Evolutionary conservation across 2,329 filamentous ascomycete genomes (phyloP).

Genomic region (Aspergillus ochraceus): DNA sequence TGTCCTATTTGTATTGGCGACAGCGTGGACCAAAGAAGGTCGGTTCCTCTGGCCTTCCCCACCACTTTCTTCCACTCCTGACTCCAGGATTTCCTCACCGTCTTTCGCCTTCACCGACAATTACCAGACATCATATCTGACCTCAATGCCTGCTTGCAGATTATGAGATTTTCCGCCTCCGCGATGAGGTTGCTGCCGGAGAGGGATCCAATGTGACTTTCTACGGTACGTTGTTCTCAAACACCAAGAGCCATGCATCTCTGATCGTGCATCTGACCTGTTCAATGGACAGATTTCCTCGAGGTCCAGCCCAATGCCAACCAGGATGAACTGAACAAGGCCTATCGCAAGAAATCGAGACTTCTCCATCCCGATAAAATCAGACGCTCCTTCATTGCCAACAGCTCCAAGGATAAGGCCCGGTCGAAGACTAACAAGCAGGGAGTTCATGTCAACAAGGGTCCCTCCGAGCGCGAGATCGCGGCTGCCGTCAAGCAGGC

Average conservation of each 20-base stretch:
- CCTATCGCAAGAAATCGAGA: conserved; percentile 84
- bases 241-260: background rate
- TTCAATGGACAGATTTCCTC: conserved; percentile 64
- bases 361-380: conserved; percentile 94
- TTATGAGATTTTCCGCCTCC: conserved; percentile 95
- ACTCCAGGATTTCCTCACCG: background rate
- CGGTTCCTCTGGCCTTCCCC: conserved; percentile 27
- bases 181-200: conserved; percentile 75
- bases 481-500: conserved; percentile 77
- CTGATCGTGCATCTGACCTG: background rate
- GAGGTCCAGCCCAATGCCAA: conserved; percentile 71
- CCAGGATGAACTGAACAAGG: conserved; percentile 88
- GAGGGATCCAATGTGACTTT: conserved; percentile 83
- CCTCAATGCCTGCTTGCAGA: conserved; percentile 54
- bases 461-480: conserved; percentile 72
- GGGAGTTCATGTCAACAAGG: conserved; percentile 66
- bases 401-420: conserved; percentile 58
- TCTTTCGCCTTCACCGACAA: background rate
- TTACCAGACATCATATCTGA: background rate
- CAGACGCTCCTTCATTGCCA: conserved; percentile 74
- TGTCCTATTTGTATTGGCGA: conserved; percentile 65
- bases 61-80: background rate
- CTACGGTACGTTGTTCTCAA: conserved; percentile 59
- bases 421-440: conserved; percentile 57
- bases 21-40: conserved; percentile 88